A percentile compares a stretch with the other conserved stretches of the same genome.
Evolutionary conservation across 176 grass and related monocot species (phyloP).

Genomic region (Lolium perenne): DNA sequence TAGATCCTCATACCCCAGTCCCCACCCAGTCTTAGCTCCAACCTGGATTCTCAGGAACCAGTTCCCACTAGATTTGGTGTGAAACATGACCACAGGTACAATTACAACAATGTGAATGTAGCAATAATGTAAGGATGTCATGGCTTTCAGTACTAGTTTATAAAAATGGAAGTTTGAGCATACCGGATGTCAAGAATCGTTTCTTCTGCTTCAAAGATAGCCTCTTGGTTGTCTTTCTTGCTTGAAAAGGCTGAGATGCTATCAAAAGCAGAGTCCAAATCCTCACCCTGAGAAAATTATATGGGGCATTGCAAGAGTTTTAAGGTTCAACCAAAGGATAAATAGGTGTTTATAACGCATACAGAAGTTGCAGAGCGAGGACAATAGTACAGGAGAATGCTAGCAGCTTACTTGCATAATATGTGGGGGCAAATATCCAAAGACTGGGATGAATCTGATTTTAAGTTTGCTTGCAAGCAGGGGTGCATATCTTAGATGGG

Average conservation of each 20-base stretch:
- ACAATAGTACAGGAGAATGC: slow-evolving; percentile 25
- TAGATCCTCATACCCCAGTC: background rate
- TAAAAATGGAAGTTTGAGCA: slow-evolving; percentile 35
- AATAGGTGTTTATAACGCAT: background rate
- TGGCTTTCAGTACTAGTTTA: slow-evolving; percentile 8
- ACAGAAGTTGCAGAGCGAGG: background rate
- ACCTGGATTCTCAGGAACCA: slow-evolving; percentile 3
- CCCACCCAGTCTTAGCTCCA: background rate
- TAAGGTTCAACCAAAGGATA: slow-evolving; percentile 1
- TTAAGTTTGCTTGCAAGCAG: slow-evolving; percentile 20
- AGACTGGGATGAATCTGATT: background rate
- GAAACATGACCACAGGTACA: slow-evolving; percentile 6
- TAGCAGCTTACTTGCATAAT: slow-evolving; percentile 17
- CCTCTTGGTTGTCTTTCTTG: slow-evolving; percentile 89
- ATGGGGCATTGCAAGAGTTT: background rate
- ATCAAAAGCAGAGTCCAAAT: slow-evolving; percentile 97
- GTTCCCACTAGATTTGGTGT: background rate
- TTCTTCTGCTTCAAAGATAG: slow-evolving; percentile 88
- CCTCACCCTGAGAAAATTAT: slow-evolving; percentile 68
- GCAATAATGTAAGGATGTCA: slow-evolving; percentile 20
- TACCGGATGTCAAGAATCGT: slow-evolving; percentile 94
- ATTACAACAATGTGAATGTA: background rate
- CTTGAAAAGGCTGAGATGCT: slow-evolving; percentile 98
- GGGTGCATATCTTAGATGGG: slow-evolving; percentile 12
- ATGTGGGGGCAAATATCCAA: background rate